Conservation (phyloP, 2,329 filamentous ascomycete genomes). For the Lasiodiplodia gonubiensis region DNA sequence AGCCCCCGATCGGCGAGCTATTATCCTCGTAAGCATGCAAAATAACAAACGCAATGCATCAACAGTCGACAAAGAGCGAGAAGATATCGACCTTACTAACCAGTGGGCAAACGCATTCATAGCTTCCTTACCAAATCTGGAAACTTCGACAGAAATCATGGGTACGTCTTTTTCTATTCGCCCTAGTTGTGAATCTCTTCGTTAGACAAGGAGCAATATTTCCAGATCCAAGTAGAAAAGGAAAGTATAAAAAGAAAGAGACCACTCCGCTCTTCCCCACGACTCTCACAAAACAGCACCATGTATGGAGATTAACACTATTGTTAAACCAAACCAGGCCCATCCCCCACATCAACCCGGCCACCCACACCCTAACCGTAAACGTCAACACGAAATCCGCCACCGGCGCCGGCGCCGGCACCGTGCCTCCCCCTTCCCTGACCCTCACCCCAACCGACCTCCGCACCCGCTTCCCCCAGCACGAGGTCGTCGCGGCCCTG, state of each 20-base stretch:
- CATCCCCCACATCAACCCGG: slow-evolving; percentile 55
- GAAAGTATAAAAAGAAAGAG: background rate
- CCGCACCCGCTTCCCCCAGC: slow-evolving; percentile 54
- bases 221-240: background rate
- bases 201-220: background rate
- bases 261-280: background rate
- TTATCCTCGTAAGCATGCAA: slow-evolving; percentile 47
- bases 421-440: slow-evolving; percentile 33
- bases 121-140: slow-evolving; percentile 57
- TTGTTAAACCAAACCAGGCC: slow-evolving; percentile 35
- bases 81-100: background rate
- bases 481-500: slow-evolving; percentile 60
- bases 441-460: slow-evolving; percentile 56
- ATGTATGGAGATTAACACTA: background rate
- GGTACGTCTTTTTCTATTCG: slow-evolving; percentile 31
- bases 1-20: slow-evolving; percentile 53
- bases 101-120: background rate
- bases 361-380: slow-evolving; percentile 51
- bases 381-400: slow-evolving; percentile 36
- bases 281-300: background rate
- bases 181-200: background rate
- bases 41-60: no score
- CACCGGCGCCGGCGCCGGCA: no score
- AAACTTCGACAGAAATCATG: slow-evolving; percentile 65
- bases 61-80: background rate